These are phyloP conservation scores for Boletus rex-veris DNA, from an alignment of 768 basidiomycete species.

Conservation along the genomic window DNA sequence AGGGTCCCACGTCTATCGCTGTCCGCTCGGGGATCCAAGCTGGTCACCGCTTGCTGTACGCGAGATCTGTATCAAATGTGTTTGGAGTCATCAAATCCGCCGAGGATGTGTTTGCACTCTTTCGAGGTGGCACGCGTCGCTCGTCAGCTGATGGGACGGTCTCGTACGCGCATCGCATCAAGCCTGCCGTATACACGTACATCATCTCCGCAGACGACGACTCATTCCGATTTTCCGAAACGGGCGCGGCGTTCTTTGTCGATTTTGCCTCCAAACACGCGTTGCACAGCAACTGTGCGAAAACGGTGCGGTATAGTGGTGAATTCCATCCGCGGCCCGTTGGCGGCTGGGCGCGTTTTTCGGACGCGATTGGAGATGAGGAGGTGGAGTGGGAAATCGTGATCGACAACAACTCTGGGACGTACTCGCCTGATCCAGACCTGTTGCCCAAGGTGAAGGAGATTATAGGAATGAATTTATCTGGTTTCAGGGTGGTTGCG, in stretches of 20 bases:
- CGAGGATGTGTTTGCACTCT: conserved; percentile 48
- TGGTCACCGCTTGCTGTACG: conserved; percentile 72
- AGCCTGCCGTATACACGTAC: conserved; percentile 84
- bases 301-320: conserved; percentile 66
- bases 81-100: conserved; percentile 55
- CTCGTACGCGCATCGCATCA: conserved; percentile 48
- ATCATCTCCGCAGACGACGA: conserved; percentile 74
- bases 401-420: conserved; percentile 84
- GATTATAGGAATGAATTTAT: conserved; percentile 72
- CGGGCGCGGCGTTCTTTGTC: conserved; percentile 82
- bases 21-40: conserved; percentile 68
- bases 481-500: conserved; percentile 54
- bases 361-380: conserved; percentile 49
- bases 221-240: conserved; percentile 80
- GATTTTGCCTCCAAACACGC: conserved; percentile 87
- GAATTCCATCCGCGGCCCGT: conserved; percentile 76
- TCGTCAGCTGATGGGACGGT: conserved; percentile 10
- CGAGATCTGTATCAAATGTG: conserved; percentile 56
- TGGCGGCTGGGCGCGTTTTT: conserved; percentile 66
- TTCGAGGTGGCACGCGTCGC: conserved; percentile 42
- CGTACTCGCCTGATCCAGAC: conserved; percentile 69
- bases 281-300: conserved; percentile 71
- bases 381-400: conserved; percentile 75
- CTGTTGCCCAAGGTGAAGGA: conserved; percentile 59
- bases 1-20: conserved; percentile 56